Percentiles rank a stretch among this genome's conserved stretches.
Evolutionary conservation across 1,284 basidiomycete species (phyloP).

Genomic region (Naganishia liquefaciens): DNA sequence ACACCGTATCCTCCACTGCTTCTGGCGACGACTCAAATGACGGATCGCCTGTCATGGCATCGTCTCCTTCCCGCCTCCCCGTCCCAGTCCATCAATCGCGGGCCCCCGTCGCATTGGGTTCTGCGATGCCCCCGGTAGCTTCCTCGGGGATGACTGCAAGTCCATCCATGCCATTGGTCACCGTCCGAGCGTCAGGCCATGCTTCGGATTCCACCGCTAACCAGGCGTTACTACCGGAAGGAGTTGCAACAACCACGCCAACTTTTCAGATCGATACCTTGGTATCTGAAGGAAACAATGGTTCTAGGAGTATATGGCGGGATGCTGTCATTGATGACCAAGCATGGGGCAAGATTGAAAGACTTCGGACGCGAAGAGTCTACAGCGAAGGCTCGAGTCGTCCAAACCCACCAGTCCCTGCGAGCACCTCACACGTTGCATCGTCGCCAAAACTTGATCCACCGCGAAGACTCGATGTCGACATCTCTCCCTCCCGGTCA

Average conservation of each 20-base stretch:
- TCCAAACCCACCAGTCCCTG: no score
- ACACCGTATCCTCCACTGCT: not conserved
- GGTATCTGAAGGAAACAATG: not conserved
- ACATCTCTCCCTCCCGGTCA: no score
- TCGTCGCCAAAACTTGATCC: no score
- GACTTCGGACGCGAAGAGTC: constrained; percentile 11
- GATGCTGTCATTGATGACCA: constrained; percentile 7
- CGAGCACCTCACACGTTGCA: no score
- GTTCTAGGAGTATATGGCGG: not conserved
- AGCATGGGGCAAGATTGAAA: constrained; percentile 21
- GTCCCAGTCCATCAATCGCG: constrained; percentile 2
- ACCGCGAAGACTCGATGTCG: no score
- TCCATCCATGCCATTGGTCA: constrained; percentile 16
- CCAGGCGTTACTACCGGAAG: not conserved
- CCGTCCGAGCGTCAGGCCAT: not conserved
- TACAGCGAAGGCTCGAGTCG: constrained; percentile 3
- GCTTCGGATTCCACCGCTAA: no score
- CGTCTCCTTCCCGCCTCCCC: constrained; percentile 22
- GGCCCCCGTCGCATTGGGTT: not conserved
- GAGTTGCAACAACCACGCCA: not conserved
- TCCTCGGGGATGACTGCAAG: not conserved
- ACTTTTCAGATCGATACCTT: not conserved
- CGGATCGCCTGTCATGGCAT: constrained; percentile 14
- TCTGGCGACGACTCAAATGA: not conserved
- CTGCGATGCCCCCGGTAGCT: not conserved